These are phyloP conservation scores for Jasminum sambac DNA, from an alignment of 257 asterid species.

Conservation along the genomic window DNA sequence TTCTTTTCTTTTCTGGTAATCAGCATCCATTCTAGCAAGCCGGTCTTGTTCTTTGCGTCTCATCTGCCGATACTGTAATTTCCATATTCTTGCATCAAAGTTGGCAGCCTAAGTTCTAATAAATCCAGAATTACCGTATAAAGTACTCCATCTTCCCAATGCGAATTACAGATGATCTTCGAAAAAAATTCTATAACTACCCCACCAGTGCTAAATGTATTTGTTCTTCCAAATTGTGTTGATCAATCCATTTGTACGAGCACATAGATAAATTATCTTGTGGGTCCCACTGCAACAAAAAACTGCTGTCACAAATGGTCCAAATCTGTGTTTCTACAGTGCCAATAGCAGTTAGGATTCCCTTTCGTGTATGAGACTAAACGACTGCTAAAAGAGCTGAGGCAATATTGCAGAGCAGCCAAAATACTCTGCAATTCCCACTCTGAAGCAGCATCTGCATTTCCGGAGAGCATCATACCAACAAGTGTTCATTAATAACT, in stretches of 20 bases:
- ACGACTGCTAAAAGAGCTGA: no score
- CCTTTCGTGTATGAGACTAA: background rate
- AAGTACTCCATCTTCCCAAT: background rate
- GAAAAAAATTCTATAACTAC: background rate
- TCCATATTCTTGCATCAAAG: background rate
- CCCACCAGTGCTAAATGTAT: background rate
- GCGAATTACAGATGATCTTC: background rate
- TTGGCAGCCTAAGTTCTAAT: background rate
- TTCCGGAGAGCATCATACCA: no score
- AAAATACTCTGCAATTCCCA: no score
- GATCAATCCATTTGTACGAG: background rate
- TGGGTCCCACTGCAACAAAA: background rate
- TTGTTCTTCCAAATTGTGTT: background rate
- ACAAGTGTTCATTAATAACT: no score
- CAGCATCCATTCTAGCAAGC: constrained; percentile 87
- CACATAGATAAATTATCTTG: background rate
- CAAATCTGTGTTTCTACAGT: background rate
- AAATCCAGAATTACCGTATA: background rate
- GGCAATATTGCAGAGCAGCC: no score
- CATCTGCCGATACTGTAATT: constrained; percentile 90
- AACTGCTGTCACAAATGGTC: background rate
- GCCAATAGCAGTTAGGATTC: background rate
- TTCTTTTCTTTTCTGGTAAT: constrained; percentile 72
- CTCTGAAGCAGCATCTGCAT: no score
- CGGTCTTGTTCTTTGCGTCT: constrained; percentile 96